Conservation (phyloP, 1,139 yeast species). For the Yamadazyma jaroonii region DNA sequence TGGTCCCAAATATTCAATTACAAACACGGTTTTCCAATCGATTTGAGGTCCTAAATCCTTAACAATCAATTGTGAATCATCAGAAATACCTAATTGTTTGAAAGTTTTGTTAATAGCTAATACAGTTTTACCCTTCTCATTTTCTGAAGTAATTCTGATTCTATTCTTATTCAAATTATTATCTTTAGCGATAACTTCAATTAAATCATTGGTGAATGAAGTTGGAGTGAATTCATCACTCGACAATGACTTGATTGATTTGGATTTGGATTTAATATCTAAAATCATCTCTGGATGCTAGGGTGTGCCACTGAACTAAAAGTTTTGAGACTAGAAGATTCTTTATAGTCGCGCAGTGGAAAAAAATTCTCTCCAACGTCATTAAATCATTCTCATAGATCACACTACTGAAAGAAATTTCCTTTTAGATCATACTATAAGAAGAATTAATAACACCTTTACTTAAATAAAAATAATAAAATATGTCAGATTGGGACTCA, state of each 20-base stretch:
- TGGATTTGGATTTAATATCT: constrained; percentile 44
- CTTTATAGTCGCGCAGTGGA: too few relatives aligned
- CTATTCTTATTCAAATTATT: constrained; percentile 30
- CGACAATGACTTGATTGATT: constrained; percentile 39
- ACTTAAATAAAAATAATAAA: neutral
- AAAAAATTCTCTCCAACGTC: too few relatives aligned
- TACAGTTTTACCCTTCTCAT: constrained; percentile 31
- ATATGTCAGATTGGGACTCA: constrained; percentile 79
- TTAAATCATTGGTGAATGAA: constrained; percentile 30
- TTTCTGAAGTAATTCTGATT: constrained; percentile 36
- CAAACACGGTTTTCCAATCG: constrained; percentile 84
- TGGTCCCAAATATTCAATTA: constrained; percentile 89
- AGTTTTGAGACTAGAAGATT: too few relatives aligned
- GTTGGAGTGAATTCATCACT: constrained; percentile 33
- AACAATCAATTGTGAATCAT: constrained; percentile 33
- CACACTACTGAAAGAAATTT: too few relatives aligned
- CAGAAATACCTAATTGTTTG: constrained; percentile 28
- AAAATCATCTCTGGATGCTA: constrained; percentile 5
- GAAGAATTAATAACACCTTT: too few relatives aligned
- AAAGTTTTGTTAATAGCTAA: constrained; percentile 31
- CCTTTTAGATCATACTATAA: too few relatives aligned
- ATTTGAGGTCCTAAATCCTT: constrained; percentile 94
- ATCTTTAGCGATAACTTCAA: constrained; percentile 39
- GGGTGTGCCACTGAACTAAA: too few relatives aligned
- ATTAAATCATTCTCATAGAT: too few relatives aligned